Percentiles rank a stretch among this genome's conserved stretches.
Conservation (phyloP, 768 basidiomycete genomes). For the Boletus pseudopeckii region DNA sequence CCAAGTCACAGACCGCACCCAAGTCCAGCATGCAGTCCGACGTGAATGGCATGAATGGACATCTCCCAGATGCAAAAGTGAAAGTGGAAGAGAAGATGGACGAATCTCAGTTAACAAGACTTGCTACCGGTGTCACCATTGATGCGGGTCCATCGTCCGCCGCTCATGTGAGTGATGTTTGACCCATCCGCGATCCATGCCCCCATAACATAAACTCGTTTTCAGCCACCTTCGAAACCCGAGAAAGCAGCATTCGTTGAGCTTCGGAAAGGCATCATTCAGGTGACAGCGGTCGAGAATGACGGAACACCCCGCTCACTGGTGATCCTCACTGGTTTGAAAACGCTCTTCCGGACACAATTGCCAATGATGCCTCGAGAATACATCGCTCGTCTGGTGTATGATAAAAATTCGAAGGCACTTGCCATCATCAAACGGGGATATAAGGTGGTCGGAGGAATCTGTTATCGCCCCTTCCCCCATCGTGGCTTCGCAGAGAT, state of each 20-base stretch:
- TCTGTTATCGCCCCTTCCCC: slow-evolving; percentile 94
- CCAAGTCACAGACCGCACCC: slow-evolving; percentile 57
- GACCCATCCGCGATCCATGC: not conserved
- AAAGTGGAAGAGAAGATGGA: slow-evolving; percentile 81
- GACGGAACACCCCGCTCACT: slow-evolving; percentile 71
- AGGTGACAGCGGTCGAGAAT: slow-evolving; percentile 81
- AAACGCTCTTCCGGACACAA: slow-evolving; percentile 95
- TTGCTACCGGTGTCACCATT: slow-evolving; percentile 78
- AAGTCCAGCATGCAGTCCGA: slow-evolving; percentile 39
- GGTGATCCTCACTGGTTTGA: slow-evolving; percentile 89
- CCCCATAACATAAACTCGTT: slow-evolving; percentile 5
- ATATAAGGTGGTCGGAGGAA: slow-evolving; percentile 94
- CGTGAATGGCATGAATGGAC: slow-evolving; percentile 43
- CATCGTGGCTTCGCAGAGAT: slow-evolving; percentile 96
- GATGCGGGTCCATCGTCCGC: slow-evolving; percentile 53
- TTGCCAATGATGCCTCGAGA: slow-evolving; percentile 98
- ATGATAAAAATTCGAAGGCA: slow-evolving; percentile 87
- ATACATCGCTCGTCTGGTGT: slow-evolving; percentile 94
- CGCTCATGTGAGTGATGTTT: slow-evolving; percentile 41
- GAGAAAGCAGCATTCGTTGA: slow-evolving; percentile 82
- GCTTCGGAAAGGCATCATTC: slow-evolving; percentile 77
- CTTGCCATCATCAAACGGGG: slow-evolving; percentile 95
- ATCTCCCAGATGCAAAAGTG: slow-evolving; percentile 48
- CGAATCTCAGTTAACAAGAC: slow-evolving; percentile 67
- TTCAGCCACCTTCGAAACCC: slow-evolving; percentile 51